A percentile compares a stretch with the other conserved stretches of the same genome.
Conservation (phyloP, 768 basidiomycete species). For the Candolleomyces efflorescens region DNA sequence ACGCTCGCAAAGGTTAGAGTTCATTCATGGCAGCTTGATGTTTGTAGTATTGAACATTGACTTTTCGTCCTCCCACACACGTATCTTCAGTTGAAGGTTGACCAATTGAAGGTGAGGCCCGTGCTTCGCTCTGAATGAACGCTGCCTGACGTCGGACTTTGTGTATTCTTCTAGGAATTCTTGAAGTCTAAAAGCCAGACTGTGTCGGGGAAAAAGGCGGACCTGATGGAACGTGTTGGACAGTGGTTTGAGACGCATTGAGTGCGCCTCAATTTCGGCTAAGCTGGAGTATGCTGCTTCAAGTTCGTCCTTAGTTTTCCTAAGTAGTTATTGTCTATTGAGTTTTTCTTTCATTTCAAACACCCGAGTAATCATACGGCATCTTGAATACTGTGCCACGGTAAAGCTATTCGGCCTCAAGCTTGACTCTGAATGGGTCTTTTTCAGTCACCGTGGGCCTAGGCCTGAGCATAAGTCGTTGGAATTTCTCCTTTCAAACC, state of each 20-base stretch:
- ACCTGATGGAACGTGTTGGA: slow-evolving; percentile 60
- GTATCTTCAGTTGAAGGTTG: slow-evolving; percentile 58
- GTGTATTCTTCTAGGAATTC: slow-evolving; percentile 50
- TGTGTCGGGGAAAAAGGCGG: slow-evolving; percentile 68
- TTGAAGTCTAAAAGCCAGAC: slow-evolving; percentile 60
- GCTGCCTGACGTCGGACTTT: not conserved
- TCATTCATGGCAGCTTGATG: slow-evolving; percentile 5
- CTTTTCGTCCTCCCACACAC: slow-evolving; percentile 3
- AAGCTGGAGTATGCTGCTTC: not conserved
- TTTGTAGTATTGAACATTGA: slow-evolving; percentile 8
- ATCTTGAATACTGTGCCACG: not conserved
- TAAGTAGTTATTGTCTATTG: not conserved
- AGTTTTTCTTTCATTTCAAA: not conserved
- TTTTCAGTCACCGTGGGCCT: too few species aligned
- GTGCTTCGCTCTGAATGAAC: not conserved
- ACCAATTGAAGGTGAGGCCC: slow-evolving; percentile 65
- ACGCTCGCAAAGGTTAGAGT: slow-evolving; percentile 59
- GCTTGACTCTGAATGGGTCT: too few species aligned
- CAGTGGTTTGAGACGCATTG: slow-evolving; percentile 54
- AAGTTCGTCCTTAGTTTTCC: not conserved
- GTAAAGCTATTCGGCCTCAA: too few species aligned
- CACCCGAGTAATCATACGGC: not conserved
- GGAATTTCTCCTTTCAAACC: too few species aligned
- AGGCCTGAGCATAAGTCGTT: too few species aligned
- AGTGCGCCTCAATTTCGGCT: not conserved